Percentiles rank a stretch among this genome's conserved stretches.
Evolutionary conservation across 1,284 basidiomycete species (phyloP).

Genomic region (Moesziomyces sp.): DNA sequence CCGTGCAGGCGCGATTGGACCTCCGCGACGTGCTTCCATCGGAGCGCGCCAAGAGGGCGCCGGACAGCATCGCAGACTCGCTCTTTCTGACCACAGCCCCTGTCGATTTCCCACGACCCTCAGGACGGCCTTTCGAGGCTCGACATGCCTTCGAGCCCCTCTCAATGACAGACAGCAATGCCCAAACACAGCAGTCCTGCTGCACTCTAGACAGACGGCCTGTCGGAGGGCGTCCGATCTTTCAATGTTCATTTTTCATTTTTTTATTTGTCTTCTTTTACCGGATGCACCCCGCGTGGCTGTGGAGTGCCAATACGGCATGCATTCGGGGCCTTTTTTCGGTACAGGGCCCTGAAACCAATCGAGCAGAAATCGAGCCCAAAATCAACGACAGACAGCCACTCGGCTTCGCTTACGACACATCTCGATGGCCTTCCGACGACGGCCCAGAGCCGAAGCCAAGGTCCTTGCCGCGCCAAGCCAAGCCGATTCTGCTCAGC

Average conservation of each 20-base stretch:
- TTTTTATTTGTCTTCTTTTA: not conserved
- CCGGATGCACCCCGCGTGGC: not conserved
- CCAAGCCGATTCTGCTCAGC: not conserved
- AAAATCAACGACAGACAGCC: not conserved
- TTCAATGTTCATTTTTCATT: too few relatives aligned
- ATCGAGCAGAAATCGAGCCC: not conserved
- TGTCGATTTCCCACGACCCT: not conserved
- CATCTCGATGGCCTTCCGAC: conserved; percentile 22
- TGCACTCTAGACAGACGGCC: too few relatives aligned
- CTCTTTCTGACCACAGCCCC: not conserved
- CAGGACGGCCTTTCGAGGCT: not conserved
- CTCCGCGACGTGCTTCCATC: not conserved
- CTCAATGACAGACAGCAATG: too few relatives aligned
- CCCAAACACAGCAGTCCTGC: too few relatives aligned
- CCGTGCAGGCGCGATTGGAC: not conserved
- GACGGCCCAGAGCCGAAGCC: conserved; percentile 1
- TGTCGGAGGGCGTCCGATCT: too few relatives aligned
- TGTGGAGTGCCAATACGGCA: not conserved
- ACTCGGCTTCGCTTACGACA: conserved; percentile 9
- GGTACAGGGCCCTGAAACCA: not conserved
- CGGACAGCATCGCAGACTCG: not conserved
- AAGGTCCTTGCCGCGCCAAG: not conserved
- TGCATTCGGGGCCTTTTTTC: not conserved
- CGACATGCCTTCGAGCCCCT: not conserved
- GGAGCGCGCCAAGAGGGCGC: not conserved